These are phyloP conservation scores for Malus hybrid DNA, from an alignment of 331 rosid species.

Conservation along the genomic window DNA sequence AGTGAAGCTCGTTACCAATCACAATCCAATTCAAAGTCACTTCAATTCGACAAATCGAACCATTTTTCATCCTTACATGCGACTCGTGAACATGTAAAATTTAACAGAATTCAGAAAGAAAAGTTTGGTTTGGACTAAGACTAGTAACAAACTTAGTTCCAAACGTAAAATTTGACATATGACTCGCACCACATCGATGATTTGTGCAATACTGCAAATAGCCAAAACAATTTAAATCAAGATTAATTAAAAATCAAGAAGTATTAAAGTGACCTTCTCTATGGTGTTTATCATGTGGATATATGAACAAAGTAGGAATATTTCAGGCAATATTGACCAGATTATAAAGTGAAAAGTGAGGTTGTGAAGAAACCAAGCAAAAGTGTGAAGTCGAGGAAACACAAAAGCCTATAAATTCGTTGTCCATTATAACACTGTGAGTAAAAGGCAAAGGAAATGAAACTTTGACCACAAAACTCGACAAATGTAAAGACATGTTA, in stretches of 20 bases:
- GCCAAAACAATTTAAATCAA: not conserved
- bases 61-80: too few relatives aligned
- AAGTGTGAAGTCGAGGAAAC: not conserved
- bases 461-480: constrained; percentile 1
- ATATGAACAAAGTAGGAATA: not conserved
- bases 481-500: not conserved
- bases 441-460: not conserved
- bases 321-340: not conserved
- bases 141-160: too few relatives aligned
- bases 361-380: not conserved
- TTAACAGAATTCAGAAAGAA: too few relatives aligned
- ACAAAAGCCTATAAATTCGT: not conserved
- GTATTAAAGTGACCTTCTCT: not conserved
- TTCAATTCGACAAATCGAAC: too few relatives aligned
- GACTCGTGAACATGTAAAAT: too few relatives aligned
- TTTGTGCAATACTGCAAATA: not conserved
- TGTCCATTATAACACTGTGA: not conserved
- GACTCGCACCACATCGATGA: too few relatives aligned
- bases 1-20: too few relatives aligned
- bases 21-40: too few relatives aligned
- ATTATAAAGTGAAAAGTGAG: not conserved
- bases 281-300: not conserved
- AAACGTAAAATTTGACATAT: too few relatives aligned
- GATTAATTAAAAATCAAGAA: not conserved
- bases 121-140: too few relatives aligned